Conservation (phyloP, 768 basidiomycete genomes). For the Collybia sp. region DNA sequence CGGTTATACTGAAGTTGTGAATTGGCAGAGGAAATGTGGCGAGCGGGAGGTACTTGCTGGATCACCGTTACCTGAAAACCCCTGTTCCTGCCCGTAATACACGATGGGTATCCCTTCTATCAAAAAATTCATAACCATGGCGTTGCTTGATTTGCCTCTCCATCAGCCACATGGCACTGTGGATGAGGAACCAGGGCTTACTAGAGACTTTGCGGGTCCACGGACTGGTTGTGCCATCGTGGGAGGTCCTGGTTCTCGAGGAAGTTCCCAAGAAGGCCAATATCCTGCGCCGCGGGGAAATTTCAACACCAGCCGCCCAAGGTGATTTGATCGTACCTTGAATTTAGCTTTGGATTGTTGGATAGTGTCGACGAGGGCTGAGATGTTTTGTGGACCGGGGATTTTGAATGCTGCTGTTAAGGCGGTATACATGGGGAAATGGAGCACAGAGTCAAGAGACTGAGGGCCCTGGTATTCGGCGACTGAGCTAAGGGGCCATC, state of each 20-base stretch:
- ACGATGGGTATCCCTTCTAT: constrained; percentile 81
- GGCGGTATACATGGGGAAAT: constrained; percentile 67
- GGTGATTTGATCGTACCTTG: constrained; percentile 26
- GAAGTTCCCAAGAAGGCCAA: constrained; percentile 63
- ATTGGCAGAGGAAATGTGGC: not conserved
- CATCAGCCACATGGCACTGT: not conserved
- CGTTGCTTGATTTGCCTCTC: constrained; percentile 43
- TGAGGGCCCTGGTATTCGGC: constrained; percentile 59
- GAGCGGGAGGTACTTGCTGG: constrained; percentile 40
- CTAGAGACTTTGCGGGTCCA: constrained; percentile 71
- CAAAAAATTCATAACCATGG: constrained; percentile 73
- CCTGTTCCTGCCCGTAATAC: constrained; percentile 81
- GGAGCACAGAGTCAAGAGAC: constrained; percentile 63
- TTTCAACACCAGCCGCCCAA: not conserved
- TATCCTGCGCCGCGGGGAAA: constrained; percentile 22
- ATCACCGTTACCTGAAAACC: constrained; percentile 57
- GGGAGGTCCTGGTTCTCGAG: constrained; percentile 77
- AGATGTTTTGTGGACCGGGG: constrained; percentile 62
- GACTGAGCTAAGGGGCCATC: constrained; percentile 33
- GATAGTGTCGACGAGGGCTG: constrained; percentile 48
- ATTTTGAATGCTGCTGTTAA: constrained; percentile 64
- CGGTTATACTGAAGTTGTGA: constrained; percentile 51
- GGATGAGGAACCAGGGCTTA: constrained; percentile 21
- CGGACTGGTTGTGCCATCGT: constrained; percentile 67
- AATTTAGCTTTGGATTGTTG: constrained; percentile 49